Base-by-base conservation (phyloP, 2,329 filamentous ascomycete genomes). In the Didymella glomerata region DNA sequence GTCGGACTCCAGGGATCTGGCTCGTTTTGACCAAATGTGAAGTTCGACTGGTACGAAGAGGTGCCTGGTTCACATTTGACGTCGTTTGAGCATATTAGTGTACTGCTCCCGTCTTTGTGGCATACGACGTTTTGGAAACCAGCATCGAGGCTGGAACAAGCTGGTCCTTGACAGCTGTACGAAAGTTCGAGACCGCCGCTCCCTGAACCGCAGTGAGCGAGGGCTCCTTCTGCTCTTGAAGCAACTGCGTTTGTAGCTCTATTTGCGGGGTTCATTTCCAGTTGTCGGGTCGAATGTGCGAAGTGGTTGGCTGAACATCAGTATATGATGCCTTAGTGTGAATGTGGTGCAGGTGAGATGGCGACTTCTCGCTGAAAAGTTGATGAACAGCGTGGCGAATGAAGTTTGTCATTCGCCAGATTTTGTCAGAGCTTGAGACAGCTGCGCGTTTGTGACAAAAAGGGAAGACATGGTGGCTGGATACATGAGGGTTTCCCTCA, bases 1-100 rank as follows among this genome's bases (percentile, higher is more conserved):
- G 36, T 28, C 4, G 66, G 67, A 22, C 50, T 65, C 52, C 64
- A 56, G 4, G 60, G 61, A 54, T 69, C 68, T 3, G 61, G 59
- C 22, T 68, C 61, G 22, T 65, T 69, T 38, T 71, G 68, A 13
- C 34, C 54, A 51, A 70, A 71, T 16, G 66, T 69, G 42, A 69
- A 70, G 49, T 69, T 69, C 8, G 68, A 68, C 18, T 61, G 53
- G 45, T 66, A 68, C 4, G 58, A 64, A 6, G 51, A 60, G 24
- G 63, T 62, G 2, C 62, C 64, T 2, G 32, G 20, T 4, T 65
- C 60, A 41, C 67, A 71, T 54, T 67, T 65, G 36, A 60, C 32
- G 9, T 62, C 45, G 45, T 66, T 71, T 22, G 66, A 69, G 46
- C 68, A 71, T 48, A 53, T 54, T 16, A 68, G 49, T 32, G 22